Evolutionary conservation across 108 stramenopile genomes (phyloP).

Genomic region (Nitzschia inconspicua): DNA sequence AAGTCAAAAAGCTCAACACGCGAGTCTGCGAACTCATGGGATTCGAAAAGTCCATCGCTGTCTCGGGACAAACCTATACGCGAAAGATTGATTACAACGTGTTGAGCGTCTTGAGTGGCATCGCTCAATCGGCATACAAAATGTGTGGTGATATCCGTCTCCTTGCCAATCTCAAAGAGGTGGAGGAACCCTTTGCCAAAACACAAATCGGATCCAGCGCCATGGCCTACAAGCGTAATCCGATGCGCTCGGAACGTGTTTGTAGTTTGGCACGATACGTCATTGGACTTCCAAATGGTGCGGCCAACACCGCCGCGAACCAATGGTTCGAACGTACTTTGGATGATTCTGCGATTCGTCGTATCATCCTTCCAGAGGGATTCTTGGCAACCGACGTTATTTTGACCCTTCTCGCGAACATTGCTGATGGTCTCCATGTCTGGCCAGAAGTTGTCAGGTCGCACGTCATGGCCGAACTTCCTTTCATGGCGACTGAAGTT

Average conservation of each 20-base stretch:
- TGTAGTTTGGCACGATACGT: conserved; percentile 94
- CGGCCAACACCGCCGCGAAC: conserved; percentile 92
- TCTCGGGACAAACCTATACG: conserved; percentile 99
- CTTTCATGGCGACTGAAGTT: conserved; percentile 99
- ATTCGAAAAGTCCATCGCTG: conserved; percentile 86
- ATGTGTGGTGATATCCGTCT: conserved; percentile 98
- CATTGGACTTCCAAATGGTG: conserved; percentile 87
- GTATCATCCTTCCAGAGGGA: conserved; percentile 96
- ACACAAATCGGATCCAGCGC: conserved; percentile 96
- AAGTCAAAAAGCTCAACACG: conserved; percentile 85
- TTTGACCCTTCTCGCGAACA: conserved; percentile 88
- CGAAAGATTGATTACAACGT: conserved; percentile 95
- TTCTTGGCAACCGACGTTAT: conserved; percentile 96
- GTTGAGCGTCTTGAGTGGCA: conserved; percentile 85
- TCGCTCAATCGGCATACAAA: conserved; percentile 96
- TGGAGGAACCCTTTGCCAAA: conserved; percentile 93
- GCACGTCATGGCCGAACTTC: conserved; percentile 96
- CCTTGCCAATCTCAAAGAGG: conserved; percentile 96
- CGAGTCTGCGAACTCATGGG: conserved; percentile 94
- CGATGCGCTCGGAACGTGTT: conserved; percentile 95
- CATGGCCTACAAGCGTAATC: conserved; percentile 99
- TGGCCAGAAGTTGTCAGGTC: conserved; percentile 95
- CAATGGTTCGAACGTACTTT: conserved; percentile 99
- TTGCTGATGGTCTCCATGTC: conserved; percentile 95
- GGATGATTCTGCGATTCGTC: conserved; percentile 97